These are phyloP conservation scores for Spergularia azorica DNA, from an alignment of 179 eudicot genomes.

Conservation along the genomic window DNA sequence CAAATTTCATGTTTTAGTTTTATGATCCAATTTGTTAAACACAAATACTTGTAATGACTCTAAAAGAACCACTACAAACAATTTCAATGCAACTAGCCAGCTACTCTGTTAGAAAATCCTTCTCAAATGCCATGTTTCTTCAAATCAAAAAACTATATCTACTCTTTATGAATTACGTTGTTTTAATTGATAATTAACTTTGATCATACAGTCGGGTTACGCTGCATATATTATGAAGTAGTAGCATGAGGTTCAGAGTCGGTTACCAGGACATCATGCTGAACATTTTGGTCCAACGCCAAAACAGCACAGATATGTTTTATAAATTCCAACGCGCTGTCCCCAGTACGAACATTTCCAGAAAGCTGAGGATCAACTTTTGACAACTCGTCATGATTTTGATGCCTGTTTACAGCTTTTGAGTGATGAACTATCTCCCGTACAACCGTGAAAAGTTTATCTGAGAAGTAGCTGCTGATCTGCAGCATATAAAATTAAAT, in stretches of 20 bases:
- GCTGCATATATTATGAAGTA: not conserved
- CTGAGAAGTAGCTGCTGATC: constrained; percentile 77
- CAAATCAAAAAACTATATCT: too few species aligned
- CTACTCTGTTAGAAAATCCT: too few species aligned
- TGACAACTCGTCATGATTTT: constrained; percentile 33
- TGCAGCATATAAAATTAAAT: constrained; percentile 39
- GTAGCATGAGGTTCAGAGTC: not conserved
- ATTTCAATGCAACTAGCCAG: constrained; percentile 5
- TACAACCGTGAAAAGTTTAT: constrained; percentile 68
- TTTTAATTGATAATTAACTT: too few species aligned
- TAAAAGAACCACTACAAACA: not conserved
- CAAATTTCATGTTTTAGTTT: too few species aligned
- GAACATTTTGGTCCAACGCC: constrained; percentile 87
- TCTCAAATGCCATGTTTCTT: too few species aligned
- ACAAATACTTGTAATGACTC: too few species aligned
- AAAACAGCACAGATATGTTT: constrained; percentile 90
- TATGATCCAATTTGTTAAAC: too few species aligned
- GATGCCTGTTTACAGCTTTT: constrained; percentile 51
- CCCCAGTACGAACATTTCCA: constrained; percentile 43
- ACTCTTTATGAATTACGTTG: too few species aligned
- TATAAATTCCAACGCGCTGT: constrained; percentile 80
- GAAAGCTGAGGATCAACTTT: constrained; percentile 35
- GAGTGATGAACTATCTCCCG: constrained; percentile 61
- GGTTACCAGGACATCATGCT: constrained; percentile 86
- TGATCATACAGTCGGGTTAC: constrained; percentile 4